These are phyloP conservation scores for Hyphopichia pseudoburtonii DNA, from an alignment of 1,139 yeast genomes.

Conservation along the genomic window DNA sequence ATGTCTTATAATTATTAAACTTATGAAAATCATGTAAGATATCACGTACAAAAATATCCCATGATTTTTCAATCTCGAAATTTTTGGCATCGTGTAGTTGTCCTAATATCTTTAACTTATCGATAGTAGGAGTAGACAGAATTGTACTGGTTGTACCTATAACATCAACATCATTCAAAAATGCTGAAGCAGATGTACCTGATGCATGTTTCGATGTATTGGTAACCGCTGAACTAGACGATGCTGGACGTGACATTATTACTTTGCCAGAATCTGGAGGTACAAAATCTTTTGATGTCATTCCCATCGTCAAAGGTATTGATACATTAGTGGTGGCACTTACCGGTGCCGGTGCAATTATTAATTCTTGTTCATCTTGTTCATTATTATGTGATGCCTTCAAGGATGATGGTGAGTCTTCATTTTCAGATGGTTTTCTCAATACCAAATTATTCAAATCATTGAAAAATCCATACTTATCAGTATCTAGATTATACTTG, in stretches of 20 bases:
- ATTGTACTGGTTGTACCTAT: conserved; percentile 8
- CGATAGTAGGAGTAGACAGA: conserved; percentile 14
- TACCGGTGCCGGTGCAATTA: no score
- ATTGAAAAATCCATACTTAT: conserved; percentile 51
- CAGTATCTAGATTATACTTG: conserved; percentile 34
- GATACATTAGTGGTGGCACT: no score
- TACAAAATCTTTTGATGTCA: no score
- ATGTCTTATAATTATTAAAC: conserved; percentile 16
- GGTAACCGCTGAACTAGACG: not conserved
- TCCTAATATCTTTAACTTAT: conserved; percentile 31
- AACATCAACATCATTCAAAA: conserved; percentile 7
- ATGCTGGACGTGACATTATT: no score
- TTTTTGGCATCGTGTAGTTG: conserved; percentile 34
- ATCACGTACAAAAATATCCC: conserved; percentile 35
- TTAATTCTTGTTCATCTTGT: no score
- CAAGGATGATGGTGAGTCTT: not conserved
- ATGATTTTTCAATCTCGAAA: conserved; percentile 26
- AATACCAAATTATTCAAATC: conserved; percentile 13
- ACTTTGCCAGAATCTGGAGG: no score
- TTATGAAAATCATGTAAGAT: conserved; percentile 26
- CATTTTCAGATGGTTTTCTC: not conserved
- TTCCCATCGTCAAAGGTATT: no score
- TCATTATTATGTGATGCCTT: no score
- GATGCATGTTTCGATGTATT: conserved; percentile 10
- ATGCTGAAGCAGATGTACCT: not conserved